These are phyloP conservation scores for Penicillium hesseltinei DNA, from an alignment of 2,329 filamentous ascomycete species.

Conservation along the genomic window DNA sequence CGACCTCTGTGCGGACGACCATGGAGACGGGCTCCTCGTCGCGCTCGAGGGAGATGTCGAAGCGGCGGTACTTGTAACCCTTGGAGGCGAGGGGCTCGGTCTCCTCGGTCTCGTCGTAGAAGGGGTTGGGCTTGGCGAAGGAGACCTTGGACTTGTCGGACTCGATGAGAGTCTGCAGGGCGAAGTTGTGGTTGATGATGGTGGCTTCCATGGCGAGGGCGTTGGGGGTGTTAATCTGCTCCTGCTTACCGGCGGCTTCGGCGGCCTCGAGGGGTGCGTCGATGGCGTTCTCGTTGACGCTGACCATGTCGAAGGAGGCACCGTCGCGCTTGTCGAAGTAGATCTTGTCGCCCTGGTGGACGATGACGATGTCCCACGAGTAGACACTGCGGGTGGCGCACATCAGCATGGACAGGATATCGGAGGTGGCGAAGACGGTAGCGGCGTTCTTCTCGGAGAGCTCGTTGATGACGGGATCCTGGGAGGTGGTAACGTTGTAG, in stretches of 20 bases:
- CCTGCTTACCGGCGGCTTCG: slow-evolving; percentile 71
- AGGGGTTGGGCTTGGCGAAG: slow-evolving; percentile 88
- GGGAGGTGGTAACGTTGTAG: slow-evolving; percentile 97
- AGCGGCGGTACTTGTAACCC: slow-evolving; percentile 96
- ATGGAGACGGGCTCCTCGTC: slow-evolving; percentile 93
- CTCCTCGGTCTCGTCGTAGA: slow-evolving; percentile 93
- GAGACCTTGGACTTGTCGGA: slow-evolving; percentile 73
- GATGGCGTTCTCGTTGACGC: slow-evolving; percentile 97
- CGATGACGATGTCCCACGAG: slow-evolving; percentile 96
- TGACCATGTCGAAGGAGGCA: slow-evolving; percentile 92
- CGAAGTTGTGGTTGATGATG: slow-evolving; percentile 99
- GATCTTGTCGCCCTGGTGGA: slow-evolving; percentile 91
- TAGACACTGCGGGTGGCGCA: slow-evolving; percentile 95
- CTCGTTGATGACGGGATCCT: slow-evolving; percentile 95
- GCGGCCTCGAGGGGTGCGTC: slow-evolving; percentile 89
- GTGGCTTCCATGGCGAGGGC: slow-evolving; percentile 95
- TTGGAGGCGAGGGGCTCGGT: slow-evolving; percentile 92
- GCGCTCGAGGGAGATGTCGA: slow-evolving; percentile 86
- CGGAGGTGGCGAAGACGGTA: slow-evolving; percentile 95
- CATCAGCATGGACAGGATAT: slow-evolving; percentile 98
- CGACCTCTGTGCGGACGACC: slow-evolving; percentile 90
- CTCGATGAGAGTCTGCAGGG: slow-evolving; percentile 90
- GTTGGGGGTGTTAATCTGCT: slow-evolving; percentile 88
- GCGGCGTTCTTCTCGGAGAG: slow-evolving; percentile 94
- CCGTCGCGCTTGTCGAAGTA: slow-evolving; percentile 99